phyloP scores from a whole-genome alignment of 2,329 filamentous ascomycete species.

The Myrmaecium sp. region DNA sequence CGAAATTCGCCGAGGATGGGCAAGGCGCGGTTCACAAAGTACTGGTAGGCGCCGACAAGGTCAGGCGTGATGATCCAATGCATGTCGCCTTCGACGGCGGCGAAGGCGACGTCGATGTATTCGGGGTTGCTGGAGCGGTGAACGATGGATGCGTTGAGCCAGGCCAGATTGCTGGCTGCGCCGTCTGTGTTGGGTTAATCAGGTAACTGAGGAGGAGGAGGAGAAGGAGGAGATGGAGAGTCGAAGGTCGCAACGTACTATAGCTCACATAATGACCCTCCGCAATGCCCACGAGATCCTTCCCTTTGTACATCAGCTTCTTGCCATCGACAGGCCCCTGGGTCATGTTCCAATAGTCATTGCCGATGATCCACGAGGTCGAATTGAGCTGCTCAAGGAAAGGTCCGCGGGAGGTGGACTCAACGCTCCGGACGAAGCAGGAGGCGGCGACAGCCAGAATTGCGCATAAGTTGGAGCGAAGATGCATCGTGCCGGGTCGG shows the following conservation, averaged over 20 bases:
- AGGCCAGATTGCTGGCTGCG: slow-evolving; percentile 26
- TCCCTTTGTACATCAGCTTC: slow-evolving; percentile 24
- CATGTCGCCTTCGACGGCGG: slow-evolving; percentile 30
- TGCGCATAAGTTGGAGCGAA: too few relatives aligned
- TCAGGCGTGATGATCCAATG: slow-evolving; percentile 35
- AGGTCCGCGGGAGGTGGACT: too few relatives aligned
- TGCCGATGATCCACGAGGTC: slow-evolving; percentile 22
- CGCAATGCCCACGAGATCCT: slow-evolving; percentile 25
- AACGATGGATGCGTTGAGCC: slow-evolving; percentile 28
- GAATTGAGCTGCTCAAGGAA: slow-evolving; percentile 18
- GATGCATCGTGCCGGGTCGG: too few relatives aligned
- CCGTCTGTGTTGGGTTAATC: slow-evolving; percentile 21
- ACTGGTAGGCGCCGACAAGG: slow-evolving; percentile 37
- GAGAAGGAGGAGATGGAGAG: too few relatives aligned
- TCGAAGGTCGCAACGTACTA: slow-evolving; percentile 15
- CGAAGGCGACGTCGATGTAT: slow-evolving; percentile 33
- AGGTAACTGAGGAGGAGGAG: background rate
- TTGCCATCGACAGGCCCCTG: slow-evolving; percentile 21
- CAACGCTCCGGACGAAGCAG: too few relatives aligned
- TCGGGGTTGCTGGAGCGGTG: slow-evolving; percentile 9
- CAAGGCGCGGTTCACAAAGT: slow-evolving; percentile 34
- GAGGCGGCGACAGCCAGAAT: too few relatives aligned
- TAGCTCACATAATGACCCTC: slow-evolving; percentile 29
- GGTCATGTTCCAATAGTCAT: slow-evolving; percentile 26
- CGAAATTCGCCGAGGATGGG: slow-evolving; percentile 33